Percentiles rank a stretch among this genome's conserved stretches.
phyloP scores from a whole-genome alignment of 352 stramenopile species.

The Pelagophyceae sp. region DNA sequence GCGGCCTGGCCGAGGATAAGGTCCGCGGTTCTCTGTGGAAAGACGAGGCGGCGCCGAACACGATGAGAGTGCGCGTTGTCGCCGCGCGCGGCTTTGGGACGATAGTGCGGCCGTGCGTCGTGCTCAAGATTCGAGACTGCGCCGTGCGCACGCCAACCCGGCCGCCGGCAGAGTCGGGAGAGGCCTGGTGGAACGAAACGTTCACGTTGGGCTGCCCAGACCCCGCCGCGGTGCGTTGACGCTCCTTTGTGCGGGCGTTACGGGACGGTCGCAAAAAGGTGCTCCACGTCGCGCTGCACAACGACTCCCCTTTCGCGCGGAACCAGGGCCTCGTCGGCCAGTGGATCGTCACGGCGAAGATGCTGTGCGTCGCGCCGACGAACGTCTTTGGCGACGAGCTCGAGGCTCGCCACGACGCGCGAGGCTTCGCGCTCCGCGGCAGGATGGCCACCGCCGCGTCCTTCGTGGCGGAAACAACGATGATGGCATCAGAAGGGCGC shows the following conservation, averaged over 20 bases:
- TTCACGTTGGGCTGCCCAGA: not conserved
- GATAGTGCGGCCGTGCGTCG: not conserved
- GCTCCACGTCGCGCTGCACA: not conserved
- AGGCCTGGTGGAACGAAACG: not conserved
- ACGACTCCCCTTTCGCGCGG: not conserved
- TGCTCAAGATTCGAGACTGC: not conserved
- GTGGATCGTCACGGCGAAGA: constrained; percentile 9
- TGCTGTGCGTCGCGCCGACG: constrained; percentile 1
- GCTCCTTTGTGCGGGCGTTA: not conserved
- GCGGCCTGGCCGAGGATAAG: not conserved
- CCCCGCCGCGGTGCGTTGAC: not conserved
- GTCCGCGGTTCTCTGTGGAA: not conserved
- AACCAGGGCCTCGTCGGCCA: not conserved
- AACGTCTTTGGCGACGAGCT: not conserved
- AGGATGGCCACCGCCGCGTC: no score
- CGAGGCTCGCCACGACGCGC: no score
- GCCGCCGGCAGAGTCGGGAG: no score
- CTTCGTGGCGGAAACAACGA: no score
- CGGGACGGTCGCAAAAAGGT: no score
- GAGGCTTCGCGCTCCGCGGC: no score
- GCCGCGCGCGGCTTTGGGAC: not conserved
- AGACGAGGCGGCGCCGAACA: not conserved
- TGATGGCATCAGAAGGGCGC: no score
- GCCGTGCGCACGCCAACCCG: not conserved
- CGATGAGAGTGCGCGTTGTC: not conserved